Conservation (phyloP, 2,329 filamentous ascomycete genomes). For the Sporothrix luriei region DNA sequence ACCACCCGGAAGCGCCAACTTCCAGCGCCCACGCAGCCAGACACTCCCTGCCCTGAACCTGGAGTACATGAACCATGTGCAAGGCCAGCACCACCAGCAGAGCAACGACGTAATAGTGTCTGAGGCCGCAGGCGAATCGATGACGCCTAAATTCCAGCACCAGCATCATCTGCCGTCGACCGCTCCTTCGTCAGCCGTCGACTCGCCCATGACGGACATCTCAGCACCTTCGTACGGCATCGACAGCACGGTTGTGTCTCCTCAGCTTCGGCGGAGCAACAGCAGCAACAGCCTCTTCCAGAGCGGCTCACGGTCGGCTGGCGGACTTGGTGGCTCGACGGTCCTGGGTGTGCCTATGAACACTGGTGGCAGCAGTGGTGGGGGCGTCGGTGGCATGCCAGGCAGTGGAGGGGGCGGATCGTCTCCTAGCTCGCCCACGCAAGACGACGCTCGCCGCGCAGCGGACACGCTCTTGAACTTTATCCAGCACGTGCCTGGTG, state of each 20-base stretch:
- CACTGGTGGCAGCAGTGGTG: neutral
- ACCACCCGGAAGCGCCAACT: constrained; percentile 51
- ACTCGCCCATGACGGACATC: constrained; percentile 55
- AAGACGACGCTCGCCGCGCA: constrained; percentile 82
- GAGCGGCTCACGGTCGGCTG: constrained; percentile 37
- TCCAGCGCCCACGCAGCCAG: constrained; percentile 80
- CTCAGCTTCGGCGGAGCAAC: constrained; percentile 54
- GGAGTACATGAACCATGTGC: constrained; percentile 56
- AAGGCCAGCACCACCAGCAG: constrained; percentile 45
- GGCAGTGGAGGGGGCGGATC: constrained; percentile 40
- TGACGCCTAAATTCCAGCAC: constrained; percentile 62
- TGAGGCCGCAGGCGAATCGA: constrained; percentile 11
- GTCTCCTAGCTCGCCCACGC: constrained; percentile 68
- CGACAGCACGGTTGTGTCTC: constrained; percentile 46
- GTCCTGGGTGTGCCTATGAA: constrained; percentile 19
- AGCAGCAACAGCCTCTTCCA: constrained; percentile 52
- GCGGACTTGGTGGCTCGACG: constrained; percentile 37
- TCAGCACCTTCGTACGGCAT: constrained; percentile 47
- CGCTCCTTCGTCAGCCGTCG: constrained; percentile 55
- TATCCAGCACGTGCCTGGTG: constrained; percentile 68
- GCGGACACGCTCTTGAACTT: constrained; percentile 80
- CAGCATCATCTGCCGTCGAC: constrained; percentile 53
- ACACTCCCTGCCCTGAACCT: constrained; percentile 77
- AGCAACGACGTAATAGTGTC: neutral
- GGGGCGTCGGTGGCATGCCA: constrained; percentile 13